Conservation (phyloP, 352 stramenopile species). For the Pythium sukuiense region DNA sequence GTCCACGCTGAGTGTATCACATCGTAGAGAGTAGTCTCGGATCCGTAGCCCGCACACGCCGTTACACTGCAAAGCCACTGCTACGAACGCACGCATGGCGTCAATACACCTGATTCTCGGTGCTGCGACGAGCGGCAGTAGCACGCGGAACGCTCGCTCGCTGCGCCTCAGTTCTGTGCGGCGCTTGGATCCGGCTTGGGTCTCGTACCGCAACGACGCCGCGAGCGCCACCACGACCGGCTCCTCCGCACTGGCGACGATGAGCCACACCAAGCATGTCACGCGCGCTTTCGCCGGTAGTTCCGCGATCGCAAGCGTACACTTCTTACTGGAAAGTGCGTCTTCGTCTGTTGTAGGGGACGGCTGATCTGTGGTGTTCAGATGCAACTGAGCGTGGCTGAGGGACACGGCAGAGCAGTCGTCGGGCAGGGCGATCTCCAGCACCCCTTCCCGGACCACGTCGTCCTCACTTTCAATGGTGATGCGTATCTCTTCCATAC, state of each 20-base stretch:
- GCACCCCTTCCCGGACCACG: conserved; percentile 38
- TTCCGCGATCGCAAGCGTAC: conserved; percentile 8
- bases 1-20: background rate
- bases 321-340: conserved; percentile 10
- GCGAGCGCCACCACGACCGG: conserved; percentile 10
- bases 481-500: conserved; percentile 46
- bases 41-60: conserved; percentile 18
- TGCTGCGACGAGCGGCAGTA: conserved; percentile 7
- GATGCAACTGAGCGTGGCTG: conserved; percentile 17
- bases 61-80: conserved; percentile 25
- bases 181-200: conserved; percentile 2
- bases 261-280: conserved; percentile 25
- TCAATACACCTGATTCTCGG: conserved; percentile 19
- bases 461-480: conserved; percentile 50
- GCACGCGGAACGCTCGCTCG: conserved; percentile 21
- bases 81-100: conserved; percentile 20
- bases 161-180: conserved; percentile 26
- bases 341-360: background rate
- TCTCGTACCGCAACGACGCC: conserved; percentile 27
- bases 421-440: conserved; percentile 46
- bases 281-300: conserved; percentile 1
- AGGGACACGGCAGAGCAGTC: conserved; percentile 8
- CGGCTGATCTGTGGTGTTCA: conserved; percentile 9
- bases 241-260: conserved; percentile 14
- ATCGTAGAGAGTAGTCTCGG: conserved; percentile 18